Conservation (phyloP, 75 land plant genomes). For the Adiantum capillusveneris region DNA sequence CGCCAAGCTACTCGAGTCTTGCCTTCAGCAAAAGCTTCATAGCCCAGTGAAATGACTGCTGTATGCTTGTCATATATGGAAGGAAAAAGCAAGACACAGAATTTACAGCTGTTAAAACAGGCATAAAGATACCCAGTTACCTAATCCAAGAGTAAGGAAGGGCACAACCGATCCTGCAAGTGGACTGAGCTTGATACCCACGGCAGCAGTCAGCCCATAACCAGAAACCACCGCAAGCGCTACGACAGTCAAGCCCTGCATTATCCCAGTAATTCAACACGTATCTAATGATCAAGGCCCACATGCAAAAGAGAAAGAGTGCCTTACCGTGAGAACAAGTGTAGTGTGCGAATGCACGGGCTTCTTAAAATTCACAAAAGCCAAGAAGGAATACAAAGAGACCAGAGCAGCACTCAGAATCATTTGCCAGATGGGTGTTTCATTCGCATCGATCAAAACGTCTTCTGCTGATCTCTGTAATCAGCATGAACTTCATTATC, state of each 20-base stretch:
- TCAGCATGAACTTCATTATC: not conserved
- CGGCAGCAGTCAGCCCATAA: constrained; percentile 34
- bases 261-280: not conserved
- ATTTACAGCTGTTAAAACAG: too few species aligned
- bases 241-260: constrained; percentile 37
- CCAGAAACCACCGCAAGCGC: constrained; percentile 32
- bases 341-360: constrained; percentile 37
- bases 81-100: too few species aligned
- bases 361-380: constrained; percentile 28
- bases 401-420: constrained; percentile 25
- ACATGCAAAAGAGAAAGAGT: too few species aligned
- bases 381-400: constrained; percentile 21
- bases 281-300: too few species aligned
- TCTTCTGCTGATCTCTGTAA: constrained; percentile 37
- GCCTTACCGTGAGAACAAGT: constrained; percentile 29
- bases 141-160: constrained; percentile 37
- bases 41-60: too few species aligned
- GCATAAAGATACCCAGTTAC: too few species aligned
- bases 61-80: too few species aligned
- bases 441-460: constrained; percentile 29
- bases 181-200: constrained; percentile 34
- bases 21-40: too few species aligned
- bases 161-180: constrained; percentile 40
- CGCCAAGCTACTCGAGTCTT: too few species aligned
- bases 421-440: constrained; percentile 30